Base-by-base conservation (phyloP, 768 basidiomycete genomes). In the Leccinum variicolor region DNA sequence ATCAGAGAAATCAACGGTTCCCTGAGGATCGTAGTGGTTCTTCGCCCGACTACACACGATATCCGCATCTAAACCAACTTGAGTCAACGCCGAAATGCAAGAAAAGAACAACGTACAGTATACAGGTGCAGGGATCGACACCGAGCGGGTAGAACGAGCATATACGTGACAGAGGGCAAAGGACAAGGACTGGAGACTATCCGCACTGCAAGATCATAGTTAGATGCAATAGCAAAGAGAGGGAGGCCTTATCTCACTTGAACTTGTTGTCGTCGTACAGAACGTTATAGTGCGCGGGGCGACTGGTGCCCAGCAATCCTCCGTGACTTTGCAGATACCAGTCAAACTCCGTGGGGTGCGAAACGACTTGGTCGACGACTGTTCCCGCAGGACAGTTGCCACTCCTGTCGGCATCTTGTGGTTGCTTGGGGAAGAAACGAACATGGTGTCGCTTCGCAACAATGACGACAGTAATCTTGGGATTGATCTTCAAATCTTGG, bases 131-230 rank as follows among this genome's bases (percentile, higher is more conserved):
- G 90, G 90, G 51, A 91, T 90, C 0, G 90, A 91, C 1, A 91
- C 90, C 0, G 89, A 88, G 23, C 90, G 84, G 3, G 89, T 91
- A 10, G 89, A 84, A 3, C 90, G 81, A 1, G 90, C 88, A 61
- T 90, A 93, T 0, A 90, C 84, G 49, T 94, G 89, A 64, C 89
- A 90, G 0, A 94, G 75, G 0, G 89, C 85, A 53, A 88, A 92
- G 0, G 90, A 85, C 3, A 86, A 68, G 0, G 81, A 78, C 62
- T 93, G 92, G 43, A 93, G 71, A 15, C 82, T 80, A 64, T 90
- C 86, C 15, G 86, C 77, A 26, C 85, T 88, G 57, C 10, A 53
- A 39, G 53, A 52, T 8, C 33, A 45, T 43, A 28, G 43, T 70
- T 39, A 58, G 64, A 41, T 52, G 33, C 10, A 39, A 52, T 33